Percentiles rank a stretch among this genome's conserved stretches.
These are phyloP conservation scores for Triticum turgidum DNA, from an alignment of 176 grass and related monocot species.

Conservation along the genomic window DNA sequence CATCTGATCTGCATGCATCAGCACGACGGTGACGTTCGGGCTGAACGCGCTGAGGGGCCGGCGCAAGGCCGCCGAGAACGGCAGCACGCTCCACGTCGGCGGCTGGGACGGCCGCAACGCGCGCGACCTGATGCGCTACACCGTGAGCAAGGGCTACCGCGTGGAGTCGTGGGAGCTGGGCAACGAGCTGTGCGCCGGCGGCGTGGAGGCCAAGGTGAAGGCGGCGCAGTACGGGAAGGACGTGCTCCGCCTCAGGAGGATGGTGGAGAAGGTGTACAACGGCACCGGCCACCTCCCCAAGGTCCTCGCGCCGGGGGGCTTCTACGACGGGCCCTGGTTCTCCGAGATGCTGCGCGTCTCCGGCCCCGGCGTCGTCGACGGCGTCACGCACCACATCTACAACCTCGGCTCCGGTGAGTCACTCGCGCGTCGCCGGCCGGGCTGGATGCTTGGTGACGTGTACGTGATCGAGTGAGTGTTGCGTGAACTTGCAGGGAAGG, in stretches of 20 bases:
- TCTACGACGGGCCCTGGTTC: slow-evolving; percentile 58
- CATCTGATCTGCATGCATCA: neutral
- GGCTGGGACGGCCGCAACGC: slow-evolving; percentile 50
- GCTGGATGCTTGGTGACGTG: neutral
- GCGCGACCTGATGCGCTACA: slow-evolving; percentile 48
- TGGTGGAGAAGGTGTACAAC: slow-evolving; percentile 34
- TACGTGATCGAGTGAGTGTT: neutral
- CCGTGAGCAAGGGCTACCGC: slow-evolving; percentile 42
- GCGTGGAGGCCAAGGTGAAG: slow-evolving; percentile 44
- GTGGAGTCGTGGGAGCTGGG: slow-evolving; percentile 67
- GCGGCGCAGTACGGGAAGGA: slow-evolving; percentile 47
- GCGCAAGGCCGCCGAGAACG: slow-evolving; percentile 9
- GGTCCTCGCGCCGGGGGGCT: slow-evolving; percentile 51
- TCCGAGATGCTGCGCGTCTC: slow-evolving; percentile 50
- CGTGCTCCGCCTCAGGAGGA: slow-evolving; percentile 32
- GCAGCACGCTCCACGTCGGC: slow-evolving; percentile 34
- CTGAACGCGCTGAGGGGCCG: slow-evolving; percentile 58
- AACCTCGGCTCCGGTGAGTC: slow-evolving; percentile 55
- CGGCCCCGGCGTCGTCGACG: slow-evolving; percentile 48
- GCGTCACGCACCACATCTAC: slow-evolving; percentile 66
- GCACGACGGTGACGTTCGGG: slow-evolving; percentile 59
- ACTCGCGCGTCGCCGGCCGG: neutral
- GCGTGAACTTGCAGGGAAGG: slow-evolving; percentile 36
- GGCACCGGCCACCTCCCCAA: slow-evolving; percentile 31
- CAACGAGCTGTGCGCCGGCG: slow-evolving; percentile 57